Evolutionary conservation across 2,329 filamentous ascomycete species (phyloP).

Genomic region (Ilyonectria destructans): DNA sequence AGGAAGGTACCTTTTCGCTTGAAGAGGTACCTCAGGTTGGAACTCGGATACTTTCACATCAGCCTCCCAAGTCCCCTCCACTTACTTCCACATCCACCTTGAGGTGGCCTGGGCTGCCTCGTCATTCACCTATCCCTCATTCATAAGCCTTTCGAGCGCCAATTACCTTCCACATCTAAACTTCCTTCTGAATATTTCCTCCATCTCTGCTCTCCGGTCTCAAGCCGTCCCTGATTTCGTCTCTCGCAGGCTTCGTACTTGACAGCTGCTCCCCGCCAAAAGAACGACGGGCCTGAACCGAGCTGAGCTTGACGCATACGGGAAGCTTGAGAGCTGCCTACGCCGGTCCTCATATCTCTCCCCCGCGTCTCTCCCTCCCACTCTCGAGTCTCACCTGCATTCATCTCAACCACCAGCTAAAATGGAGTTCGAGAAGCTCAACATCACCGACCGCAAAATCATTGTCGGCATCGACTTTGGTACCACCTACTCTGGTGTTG

Average conservation of each 20-base stretch:
- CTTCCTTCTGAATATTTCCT: not conserved
- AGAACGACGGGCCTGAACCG: not conserved
- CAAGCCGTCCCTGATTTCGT: not conserved
- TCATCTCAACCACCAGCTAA: not conserved
- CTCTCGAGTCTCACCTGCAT: not conserved
- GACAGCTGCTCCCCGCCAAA: not conserved
- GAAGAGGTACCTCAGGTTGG: conserved; percentile 14
- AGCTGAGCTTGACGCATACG: not conserved
- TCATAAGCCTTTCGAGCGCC: conserved; percentile 26
- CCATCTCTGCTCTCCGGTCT: not conserved
- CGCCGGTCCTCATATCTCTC: conserved; percentile 1
- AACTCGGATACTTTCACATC: conserved; percentile 10
- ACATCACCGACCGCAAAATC: conserved; percentile 58
- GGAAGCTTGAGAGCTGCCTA: conserved; percentile 3
- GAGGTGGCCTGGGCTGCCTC: conserved; percentile 13
- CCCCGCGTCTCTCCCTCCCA: not conserved
- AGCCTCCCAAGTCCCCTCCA: not conserved
- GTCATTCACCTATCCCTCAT: conserved; percentile 9
- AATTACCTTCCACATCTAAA: conserved; percentile 18
- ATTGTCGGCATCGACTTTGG: conserved; percentile 69
- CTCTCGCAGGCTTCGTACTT: not conserved
- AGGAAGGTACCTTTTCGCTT: conserved; percentile 3
- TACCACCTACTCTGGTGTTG: conserved; percentile 68
- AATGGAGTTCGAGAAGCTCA: conserved; percentile 58
- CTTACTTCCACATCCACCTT: conserved; percentile 7